Conservation (phyloP, 371 early-diverging fungal genomes). For the Mucor piriformis region DNA sequence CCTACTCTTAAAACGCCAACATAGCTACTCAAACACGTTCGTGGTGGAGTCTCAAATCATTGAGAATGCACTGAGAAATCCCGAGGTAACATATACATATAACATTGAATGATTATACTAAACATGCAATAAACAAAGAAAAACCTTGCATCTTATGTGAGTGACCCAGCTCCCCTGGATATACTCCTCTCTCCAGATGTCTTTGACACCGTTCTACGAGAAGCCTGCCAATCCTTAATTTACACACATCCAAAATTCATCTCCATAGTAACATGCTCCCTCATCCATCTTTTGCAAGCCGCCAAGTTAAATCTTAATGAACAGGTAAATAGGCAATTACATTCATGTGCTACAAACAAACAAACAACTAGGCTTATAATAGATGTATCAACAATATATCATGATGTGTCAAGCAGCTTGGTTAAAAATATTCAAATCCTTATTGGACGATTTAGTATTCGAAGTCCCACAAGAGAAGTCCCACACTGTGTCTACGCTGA, state of each 20-base stretch:
- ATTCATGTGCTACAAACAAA: too few relatives aligned
- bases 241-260: neutral
- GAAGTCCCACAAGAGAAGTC: neutral
- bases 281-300: conserved; percentile 1
- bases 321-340: too few relatives aligned
- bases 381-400: neutral
- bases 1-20: neutral
- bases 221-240: conserved; percentile 2
- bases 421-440: conserved; percentile 3
- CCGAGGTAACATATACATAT: conserved; percentile 1
- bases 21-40: neutral
- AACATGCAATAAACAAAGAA: neutral
- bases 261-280: neutral
- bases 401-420: conserved; percentile 9
- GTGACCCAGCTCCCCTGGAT: neutral
- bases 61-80: conserved; percentile 1
- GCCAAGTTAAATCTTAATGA: neutral
- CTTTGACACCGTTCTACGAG: neutral
- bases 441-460: conserved; percentile 12
- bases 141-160: neutral
- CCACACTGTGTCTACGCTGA: neutral
- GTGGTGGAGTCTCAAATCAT: neutral
- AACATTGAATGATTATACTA: neutral
- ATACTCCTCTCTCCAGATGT: neutral
- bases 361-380: neutral